phyloP scores from a whole-genome alignment of 2,329 filamentous ascomycete species.

The Sarocladiaceae sp. region DNA sequence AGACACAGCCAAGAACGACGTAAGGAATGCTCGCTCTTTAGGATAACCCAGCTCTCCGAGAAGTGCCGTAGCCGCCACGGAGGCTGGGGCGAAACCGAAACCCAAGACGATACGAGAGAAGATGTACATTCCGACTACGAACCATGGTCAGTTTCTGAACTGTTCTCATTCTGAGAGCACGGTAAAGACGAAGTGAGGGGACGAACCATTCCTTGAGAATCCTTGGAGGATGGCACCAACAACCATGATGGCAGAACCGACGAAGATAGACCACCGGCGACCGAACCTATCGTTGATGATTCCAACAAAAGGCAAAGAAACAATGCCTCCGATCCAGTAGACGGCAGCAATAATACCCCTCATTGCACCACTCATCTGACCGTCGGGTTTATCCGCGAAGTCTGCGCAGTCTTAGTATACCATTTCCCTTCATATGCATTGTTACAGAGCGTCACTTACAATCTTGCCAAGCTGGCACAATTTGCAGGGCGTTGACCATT shows the following conservation, averaged over 20 bases:
- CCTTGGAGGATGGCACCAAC: slow-evolving; percentile 48
- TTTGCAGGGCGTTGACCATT: slow-evolving; percentile 40
- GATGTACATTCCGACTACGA: slow-evolving; percentile 53
- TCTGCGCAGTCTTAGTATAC: slow-evolving; percentile 12
- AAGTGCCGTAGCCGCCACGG: slow-evolving; percentile 53
- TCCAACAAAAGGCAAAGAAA: slow-evolving; percentile 54
- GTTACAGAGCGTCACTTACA: slow-evolving; percentile 26
- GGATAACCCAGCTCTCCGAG: slow-evolving; percentile 58
- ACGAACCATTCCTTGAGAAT: slow-evolving; percentile 9
- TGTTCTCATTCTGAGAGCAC: too few relatives aligned
- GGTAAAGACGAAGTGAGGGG: too few relatives aligned
- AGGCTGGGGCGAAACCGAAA: slow-evolving; percentile 54
- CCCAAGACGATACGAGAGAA: slow-evolving; percentile 56
- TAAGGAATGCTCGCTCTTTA: slow-evolving; percentile 55
- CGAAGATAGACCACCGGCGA: slow-evolving; percentile 9
- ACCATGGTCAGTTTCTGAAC: too few relatives aligned
- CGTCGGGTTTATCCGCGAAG: slow-evolving; percentile 16
- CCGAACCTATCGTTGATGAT: slow-evolving; percentile 51
- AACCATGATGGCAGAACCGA: slow-evolving; percentile 37
- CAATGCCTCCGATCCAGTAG: slow-evolving; percentile 56
- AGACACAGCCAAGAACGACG: slow-evolving; percentile 53
- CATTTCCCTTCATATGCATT: too few relatives aligned
- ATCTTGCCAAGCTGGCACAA: slow-evolving; percentile 28
- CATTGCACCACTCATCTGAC: too few relatives aligned
- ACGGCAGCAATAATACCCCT: slow-evolving; percentile 34